Evolutionary conservation across 352 stramenopile species (phyloP).

Genomic region (Pythium dissotocum): DNA sequence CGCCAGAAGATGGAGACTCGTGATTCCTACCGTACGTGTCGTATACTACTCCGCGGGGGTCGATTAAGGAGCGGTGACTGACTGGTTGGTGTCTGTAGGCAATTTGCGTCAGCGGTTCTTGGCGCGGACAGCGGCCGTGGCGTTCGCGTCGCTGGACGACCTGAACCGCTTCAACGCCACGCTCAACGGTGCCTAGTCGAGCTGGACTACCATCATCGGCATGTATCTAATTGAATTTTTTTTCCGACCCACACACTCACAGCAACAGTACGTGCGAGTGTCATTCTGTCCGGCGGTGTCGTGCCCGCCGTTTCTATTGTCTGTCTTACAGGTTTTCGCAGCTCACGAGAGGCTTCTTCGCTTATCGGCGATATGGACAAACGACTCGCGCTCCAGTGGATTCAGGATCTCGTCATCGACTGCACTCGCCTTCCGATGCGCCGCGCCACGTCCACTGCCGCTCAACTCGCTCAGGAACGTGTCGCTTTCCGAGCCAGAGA

Average conservation of each 20-base stretch:
- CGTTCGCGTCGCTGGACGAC: conserved; percentile 55
- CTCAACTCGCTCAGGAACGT: conserved; percentile 6
- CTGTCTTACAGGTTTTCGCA: too few relatives aligned
- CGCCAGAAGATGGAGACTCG: conserved; percentile 54
- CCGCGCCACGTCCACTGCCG: background rate
- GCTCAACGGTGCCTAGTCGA: conserved; percentile 3
- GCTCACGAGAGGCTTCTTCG: background rate
- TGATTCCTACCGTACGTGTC: conserved; percentile 34
- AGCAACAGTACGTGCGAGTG: background rate
- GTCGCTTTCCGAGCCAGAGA: conserved; percentile 11
- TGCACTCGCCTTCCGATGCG: background rate
- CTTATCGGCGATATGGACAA: conserved; percentile 8
- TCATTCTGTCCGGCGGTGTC: background rate
- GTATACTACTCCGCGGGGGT: too few relatives aligned
- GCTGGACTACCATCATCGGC: background rate
- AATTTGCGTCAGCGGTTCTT: conserved; percentile 59
- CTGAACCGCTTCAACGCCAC: conserved; percentile 43
- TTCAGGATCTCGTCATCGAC: conserved; percentile 16
- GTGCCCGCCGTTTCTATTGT: too few relatives aligned
- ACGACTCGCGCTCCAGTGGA: conserved; percentile 20
- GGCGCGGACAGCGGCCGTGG: conserved; percentile 44
- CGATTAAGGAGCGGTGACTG: background rate
- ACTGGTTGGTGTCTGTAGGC: conserved; percentile 4
- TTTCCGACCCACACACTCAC: too few relatives aligned
- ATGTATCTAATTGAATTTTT: background rate